phyloP scores from a whole-genome alignment of 2,329 filamentous ascomycete species.

The Eurotiales sp. region DNA sequence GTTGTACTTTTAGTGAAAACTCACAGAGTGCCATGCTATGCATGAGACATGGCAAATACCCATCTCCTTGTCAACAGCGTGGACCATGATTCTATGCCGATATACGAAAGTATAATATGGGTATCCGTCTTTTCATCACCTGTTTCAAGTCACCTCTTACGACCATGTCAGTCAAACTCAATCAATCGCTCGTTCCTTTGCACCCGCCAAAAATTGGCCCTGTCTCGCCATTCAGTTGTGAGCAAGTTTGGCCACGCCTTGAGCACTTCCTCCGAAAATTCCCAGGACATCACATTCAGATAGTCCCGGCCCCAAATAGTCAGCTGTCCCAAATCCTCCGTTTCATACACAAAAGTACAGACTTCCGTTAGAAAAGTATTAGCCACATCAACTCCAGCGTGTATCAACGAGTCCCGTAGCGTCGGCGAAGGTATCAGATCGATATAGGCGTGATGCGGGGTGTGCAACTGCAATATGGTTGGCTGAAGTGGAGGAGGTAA shows the following conservation, averaged over 20 bases:
- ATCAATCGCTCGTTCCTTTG: slow-evolving; percentile 33
- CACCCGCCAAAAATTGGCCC: slow-evolving; percentile 41
- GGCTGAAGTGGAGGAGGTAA: slow-evolving; percentile 35
- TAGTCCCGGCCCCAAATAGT: slow-evolving; percentile 44
- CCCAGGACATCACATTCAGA: slow-evolving; percentile 41
- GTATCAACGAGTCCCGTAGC: slow-evolving; percentile 38
- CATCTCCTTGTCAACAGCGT: too few species aligned
- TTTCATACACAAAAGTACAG: slow-evolving; percentile 32
- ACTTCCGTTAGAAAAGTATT: slow-evolving; percentile 36
- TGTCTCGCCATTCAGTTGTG: slow-evolving; percentile 34
- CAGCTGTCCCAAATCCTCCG: slow-evolving; percentile 37
- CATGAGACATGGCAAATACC: too few species aligned
- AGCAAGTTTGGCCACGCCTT: slow-evolving; percentile 42
- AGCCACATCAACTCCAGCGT: slow-evolving; percentile 32
- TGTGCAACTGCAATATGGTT: slow-evolving; percentile 37
- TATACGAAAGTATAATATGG: too few species aligned
- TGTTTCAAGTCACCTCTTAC: too few species aligned
- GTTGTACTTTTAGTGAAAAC: too few species aligned
- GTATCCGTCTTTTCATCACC: too few species aligned
- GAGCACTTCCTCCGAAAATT: slow-evolving; percentile 38
- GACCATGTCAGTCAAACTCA: slow-evolving; percentile 6
- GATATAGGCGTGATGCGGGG: slow-evolving; percentile 40
- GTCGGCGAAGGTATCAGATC: slow-evolving; percentile 40
- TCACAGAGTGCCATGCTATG: too few species aligned
- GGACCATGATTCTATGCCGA: too few species aligned